Percentiles rank a stretch among this genome's conserved stretches.
Conservation (phyloP, 225 moss, liverwort and hornwort genomes). For the Lunularia cruciata region DNA sequence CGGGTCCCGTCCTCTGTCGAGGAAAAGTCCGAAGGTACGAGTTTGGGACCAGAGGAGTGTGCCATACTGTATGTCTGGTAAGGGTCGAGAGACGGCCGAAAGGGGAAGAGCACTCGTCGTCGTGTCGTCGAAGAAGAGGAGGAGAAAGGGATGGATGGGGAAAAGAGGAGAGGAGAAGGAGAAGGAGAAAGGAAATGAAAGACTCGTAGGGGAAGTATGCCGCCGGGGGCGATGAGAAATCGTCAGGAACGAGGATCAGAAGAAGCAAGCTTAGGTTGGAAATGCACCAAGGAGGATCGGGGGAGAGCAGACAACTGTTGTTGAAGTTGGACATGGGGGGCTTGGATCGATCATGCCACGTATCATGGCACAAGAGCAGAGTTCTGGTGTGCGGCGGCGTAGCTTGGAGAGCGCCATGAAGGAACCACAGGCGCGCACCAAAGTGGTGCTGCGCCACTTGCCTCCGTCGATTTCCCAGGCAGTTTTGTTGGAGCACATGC, state of each 20-base stretch:
- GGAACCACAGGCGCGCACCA: constrained; percentile 89
- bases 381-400: constrained; percentile 48
- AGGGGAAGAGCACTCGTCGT: constrained; percentile 19
- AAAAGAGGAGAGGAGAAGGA: constrained; percentile 30
- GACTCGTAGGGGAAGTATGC: background rate
- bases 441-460: constrained; percentile 92
- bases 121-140: constrained; percentile 48
- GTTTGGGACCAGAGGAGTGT: background rate
- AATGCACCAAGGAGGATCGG: background rate
- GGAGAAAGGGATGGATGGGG: constrained; percentile 58
- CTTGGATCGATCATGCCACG: constrained; percentile 34
- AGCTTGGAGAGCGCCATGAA: constrained; percentile 90
- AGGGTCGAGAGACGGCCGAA: background rate
- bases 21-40: background rate
- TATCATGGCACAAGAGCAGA: constrained; percentile 44
- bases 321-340: constrained; percentile 37
- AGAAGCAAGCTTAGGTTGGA: background rate
- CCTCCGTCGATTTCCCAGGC: constrained; percentile 68
- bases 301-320: constrained; percentile 10
- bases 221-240: constrained; percentile 3
- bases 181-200: background rate
- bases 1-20: constrained; percentile 5
- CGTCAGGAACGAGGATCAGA: background rate
- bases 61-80: background rate
- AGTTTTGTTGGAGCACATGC: constrained; percentile 67